Evolutionary conservation across 1,139 yeast genomes (phyloP).

Genomic region (Williopsis jadinii): DNA sequence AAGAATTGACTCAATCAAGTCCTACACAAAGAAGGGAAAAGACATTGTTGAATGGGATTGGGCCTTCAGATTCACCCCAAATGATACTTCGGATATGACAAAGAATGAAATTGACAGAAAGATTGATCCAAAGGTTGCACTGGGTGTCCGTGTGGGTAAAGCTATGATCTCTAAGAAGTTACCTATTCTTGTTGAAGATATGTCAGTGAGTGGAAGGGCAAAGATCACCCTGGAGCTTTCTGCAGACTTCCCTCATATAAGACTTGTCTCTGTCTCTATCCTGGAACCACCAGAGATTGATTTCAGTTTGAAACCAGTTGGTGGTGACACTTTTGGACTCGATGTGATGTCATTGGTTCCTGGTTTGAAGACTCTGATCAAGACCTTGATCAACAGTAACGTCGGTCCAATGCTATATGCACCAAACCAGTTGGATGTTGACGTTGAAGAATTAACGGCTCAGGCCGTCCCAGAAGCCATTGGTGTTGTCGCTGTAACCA

Average conservation of each 20-base stretch:
- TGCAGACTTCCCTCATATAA: constrained; percentile 66
- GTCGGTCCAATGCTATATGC: constrained; percentile 74
- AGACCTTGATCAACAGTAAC: constrained; percentile 57
- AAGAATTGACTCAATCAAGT: constrained; percentile 58
- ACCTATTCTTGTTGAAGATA: constrained; percentile 71
- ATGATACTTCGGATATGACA: constrained; percentile 78
- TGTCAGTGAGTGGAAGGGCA: constrained; percentile 68
- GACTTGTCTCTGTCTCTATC: constrained; percentile 61
- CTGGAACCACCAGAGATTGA: constrained; percentile 74
- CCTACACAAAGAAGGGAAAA: constrained; percentile 60
- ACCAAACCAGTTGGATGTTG: constrained; percentile 72
- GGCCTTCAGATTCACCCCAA: constrained; percentile 75
- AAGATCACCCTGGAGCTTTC: constrained; percentile 58
- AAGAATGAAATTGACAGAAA: constrained; percentile 62
- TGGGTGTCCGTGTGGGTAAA: constrained; percentile 74
- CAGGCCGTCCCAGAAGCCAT: constrained; percentile 56
- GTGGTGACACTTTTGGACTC: constrained; percentile 77
- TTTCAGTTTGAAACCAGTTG: constrained; percentile 78
- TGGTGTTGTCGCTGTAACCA: constrained; percentile 60
- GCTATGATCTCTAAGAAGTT: constrained; percentile 69
- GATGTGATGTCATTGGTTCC: constrained; percentile 82
- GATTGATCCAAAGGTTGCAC: constrained; percentile 70
- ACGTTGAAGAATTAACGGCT: constrained; percentile 64
- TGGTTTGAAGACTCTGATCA: constrained; percentile 69
- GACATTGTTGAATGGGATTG: constrained; percentile 76